phyloP scores from a whole-genome alignment of 805 yeast species.

The Cyberlindnera suaveolens region DNA sequence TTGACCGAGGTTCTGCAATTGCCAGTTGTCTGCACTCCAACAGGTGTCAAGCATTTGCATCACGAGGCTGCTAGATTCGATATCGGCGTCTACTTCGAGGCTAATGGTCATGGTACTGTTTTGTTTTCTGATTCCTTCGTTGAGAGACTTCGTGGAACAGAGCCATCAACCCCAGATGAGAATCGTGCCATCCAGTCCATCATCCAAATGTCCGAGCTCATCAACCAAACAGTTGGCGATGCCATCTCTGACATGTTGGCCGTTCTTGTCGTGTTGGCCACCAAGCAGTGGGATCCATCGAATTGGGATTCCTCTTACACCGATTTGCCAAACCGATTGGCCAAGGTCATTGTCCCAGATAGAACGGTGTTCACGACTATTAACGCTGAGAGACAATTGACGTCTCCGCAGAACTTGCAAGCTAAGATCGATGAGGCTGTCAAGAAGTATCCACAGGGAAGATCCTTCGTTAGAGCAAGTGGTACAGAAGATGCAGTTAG shows the following conservation, averaged over 20 bases:
- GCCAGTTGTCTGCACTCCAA: slow-evolving; percentile 85
- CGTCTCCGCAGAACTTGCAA: slow-evolving; percentile 76
- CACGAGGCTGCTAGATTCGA: slow-evolving; percentile 83
- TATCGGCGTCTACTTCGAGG: slow-evolving; percentile 93
- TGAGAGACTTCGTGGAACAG: slow-evolving; percentile 30
- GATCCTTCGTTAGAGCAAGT: slow-evolving; percentile 93
- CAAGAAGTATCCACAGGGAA: slow-evolving; percentile 46
- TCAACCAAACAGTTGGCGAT: slow-evolving; percentile 98
- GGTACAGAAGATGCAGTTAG: slow-evolving; percentile 98
- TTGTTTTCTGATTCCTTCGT: slow-evolving; percentile 57
- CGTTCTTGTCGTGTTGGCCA: slow-evolving; percentile 58
- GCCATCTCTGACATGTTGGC: slow-evolving; percentile 88
- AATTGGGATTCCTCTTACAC: slow-evolving; percentile 74
- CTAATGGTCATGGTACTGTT: slow-evolving; percentile 98
- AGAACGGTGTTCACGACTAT: slow-evolving; percentile 75
- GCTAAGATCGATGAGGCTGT: slow-evolving; percentile 61
- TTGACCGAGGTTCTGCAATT: slow-evolving; percentile 52
- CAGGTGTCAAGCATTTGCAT: slow-evolving; percentile 95
- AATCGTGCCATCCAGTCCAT: slow-evolving; percentile 47
- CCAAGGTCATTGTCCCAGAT: slow-evolving; percentile 79
- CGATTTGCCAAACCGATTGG: slow-evolving; percentile 82
- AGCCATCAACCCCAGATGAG: slow-evolving; percentile 38
- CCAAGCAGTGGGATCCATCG: slow-evolving; percentile 50
- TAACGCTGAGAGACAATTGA: slow-evolving; percentile 81
- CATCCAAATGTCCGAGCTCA: slow-evolving; percentile 56